Evolutionary conservation across 345 rosid species (phyloP), one percentile per base, ranked within the genome.

Genomic region (Corchorus capsularis): DNA sequence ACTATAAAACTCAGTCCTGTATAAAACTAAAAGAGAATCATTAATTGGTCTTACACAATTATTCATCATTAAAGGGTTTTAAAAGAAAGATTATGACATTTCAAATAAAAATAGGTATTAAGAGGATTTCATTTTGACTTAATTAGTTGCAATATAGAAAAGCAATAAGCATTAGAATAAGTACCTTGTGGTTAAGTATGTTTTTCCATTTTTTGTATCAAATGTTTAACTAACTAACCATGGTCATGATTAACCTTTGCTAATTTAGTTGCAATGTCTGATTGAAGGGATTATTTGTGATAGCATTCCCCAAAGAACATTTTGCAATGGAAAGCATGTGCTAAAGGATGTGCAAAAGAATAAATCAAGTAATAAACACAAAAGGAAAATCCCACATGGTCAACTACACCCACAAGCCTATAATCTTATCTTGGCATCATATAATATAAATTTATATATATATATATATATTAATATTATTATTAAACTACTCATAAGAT

Each of bases 281-380:
- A 2, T 8, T 19, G 20, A 45, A 45, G 45, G 20, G 55, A 13
- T 11, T 39, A 39, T 39, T 39, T 39, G 14, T 13, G 17, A 53
- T 53, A 17, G n/a, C 61, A 53, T 70, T 17, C 32, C 22, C 32
- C 61, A 52, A 19, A 27, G 62, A 71, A 34, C 46, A 70, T 70
- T 17, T 70, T 70, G 47, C 34, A 1, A 71, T n/a, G 50, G 55
- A 43, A 43, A 69, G 59, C 72, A 49, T 69, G 72, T 52, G 70
- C 34, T 19, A 43, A 43, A 11, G 53, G 22, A 27, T 27, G 19
- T 49, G 72, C 45, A 49, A 15, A 69, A 49, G 55, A 52, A 8
- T 50, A 53, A 8, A 68, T 11, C 4, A 52, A 49, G 12, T 14
- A 13, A n/a, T 1, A 8, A 50, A 15, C 59, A 50, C 20, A 49